Conservation (phyloP, 805 yeast genomes). For the Ascoidea tarda region DNA sequence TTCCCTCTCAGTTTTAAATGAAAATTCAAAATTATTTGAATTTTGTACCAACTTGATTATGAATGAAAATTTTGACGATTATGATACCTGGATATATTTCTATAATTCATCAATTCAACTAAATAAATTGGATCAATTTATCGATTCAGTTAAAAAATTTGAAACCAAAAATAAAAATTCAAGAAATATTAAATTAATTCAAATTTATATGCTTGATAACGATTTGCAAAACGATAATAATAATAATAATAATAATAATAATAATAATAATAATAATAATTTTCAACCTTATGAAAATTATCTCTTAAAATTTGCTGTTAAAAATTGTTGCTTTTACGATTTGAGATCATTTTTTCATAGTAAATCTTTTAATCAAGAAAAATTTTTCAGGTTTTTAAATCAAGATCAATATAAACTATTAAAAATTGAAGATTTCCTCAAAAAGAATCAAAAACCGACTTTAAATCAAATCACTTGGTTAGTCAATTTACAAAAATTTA, state of each 20-base stretch:
- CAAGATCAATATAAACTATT: too few species aligned
- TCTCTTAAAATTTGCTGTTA: constrained; percentile 31
- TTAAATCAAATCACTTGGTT: constrained; percentile 15
- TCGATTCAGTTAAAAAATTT: background rate
- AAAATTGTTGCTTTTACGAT: constrained; percentile 55
- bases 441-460: constrained; percentile 1
- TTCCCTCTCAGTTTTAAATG: constrained; percentile 24
- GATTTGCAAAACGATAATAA: too few species aligned
- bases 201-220: constrained; percentile 15
- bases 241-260: too few species aligned
- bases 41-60: constrained; percentile 28
- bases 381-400: too few species aligned
- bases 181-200: constrained; percentile 44
- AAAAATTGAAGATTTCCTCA: too few species aligned
- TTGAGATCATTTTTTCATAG: constrained; percentile 15
- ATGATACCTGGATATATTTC: constrained; percentile 53
- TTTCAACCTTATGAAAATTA: constrained; percentile 16
- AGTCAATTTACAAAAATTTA: constrained; percentile 36
- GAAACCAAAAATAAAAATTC: constrained; percentile 21
- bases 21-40: constrained; percentile 29
- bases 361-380: too few species aligned
- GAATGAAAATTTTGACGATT: constrained; percentile 51
- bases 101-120: constrained; percentile 29
- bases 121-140: constrained; percentile 20
- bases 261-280: too few species aligned